Evolutionary conservation across 805 yeast species (phyloP).

Genomic region (Komagataella populi): DNA sequence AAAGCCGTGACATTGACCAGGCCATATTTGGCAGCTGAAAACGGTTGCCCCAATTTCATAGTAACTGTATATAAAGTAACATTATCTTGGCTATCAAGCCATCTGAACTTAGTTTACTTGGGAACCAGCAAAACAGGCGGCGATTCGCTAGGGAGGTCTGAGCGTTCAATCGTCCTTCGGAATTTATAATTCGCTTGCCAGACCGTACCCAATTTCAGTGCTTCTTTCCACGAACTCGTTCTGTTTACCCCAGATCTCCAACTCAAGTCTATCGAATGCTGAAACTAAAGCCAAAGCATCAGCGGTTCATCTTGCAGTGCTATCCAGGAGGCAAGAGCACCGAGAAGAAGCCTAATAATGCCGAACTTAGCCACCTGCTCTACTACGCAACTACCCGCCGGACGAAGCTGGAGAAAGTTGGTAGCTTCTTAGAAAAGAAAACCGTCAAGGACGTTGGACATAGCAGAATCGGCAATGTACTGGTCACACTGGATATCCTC

Average conservation of each 20-base stretch:
- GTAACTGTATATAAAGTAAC: background rate
- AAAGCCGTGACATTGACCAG: slow-evolving; percentile 16
- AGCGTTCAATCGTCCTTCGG: no score
- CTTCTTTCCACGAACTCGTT: background rate
- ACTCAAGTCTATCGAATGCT: background rate
- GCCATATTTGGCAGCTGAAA: background rate
- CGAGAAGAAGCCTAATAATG: slow-evolving; percentile 86
- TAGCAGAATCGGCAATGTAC: slow-evolving; percentile 63
- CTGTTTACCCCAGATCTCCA: background rate
- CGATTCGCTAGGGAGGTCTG: no score
- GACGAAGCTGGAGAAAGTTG: slow-evolving; percentile 80
- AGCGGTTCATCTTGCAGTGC: slow-evolving; percentile 78
- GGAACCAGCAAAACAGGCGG: no score
- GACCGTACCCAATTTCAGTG: background rate
- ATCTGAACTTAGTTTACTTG: background rate
- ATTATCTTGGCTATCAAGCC: background rate
- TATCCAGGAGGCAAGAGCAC: slow-evolving; percentile 80
- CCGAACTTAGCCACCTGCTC: slow-evolving; percentile 76
- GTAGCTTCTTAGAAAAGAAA: slow-evolving; percentile 48
- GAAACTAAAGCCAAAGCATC: slow-evolving; percentile 54
- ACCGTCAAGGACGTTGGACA: slow-evolving; percentile 47
- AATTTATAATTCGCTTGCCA: background rate
- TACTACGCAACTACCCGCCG: slow-evolving; percentile 87
- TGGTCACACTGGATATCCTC: slow-evolving; percentile 66
- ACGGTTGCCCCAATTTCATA: background rate